phyloP scores from a whole-genome alignment of 306 rosid species.

The Prosopis cineraria region DNA sequence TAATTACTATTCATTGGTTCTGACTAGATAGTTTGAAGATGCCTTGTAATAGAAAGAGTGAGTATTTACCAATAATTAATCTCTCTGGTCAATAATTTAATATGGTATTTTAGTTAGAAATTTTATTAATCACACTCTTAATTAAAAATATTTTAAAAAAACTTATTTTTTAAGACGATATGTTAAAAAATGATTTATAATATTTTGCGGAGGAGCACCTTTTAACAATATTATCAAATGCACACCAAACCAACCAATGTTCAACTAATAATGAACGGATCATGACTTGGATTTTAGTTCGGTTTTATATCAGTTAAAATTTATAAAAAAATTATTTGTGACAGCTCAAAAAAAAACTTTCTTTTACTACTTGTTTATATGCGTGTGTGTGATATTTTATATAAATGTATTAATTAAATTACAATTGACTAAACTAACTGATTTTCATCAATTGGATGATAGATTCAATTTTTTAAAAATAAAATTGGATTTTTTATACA shows the following conservation, averaged over 20 bases:
- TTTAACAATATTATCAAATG: constrained; percentile 1
- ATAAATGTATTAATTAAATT: background rate
- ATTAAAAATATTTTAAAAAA: too few species aligned
- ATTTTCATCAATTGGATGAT: background rate
- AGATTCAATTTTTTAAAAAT: background rate
- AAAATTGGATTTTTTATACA: background rate
- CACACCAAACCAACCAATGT: background rate
- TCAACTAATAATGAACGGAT: background rate
- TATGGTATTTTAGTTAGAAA: too few species aligned
- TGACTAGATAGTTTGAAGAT: too few species aligned
- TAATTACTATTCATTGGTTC: too few species aligned
- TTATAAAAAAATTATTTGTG: background rate
- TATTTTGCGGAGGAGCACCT: too few species aligned
- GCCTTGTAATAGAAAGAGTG: too few species aligned
- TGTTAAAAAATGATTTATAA: too few species aligned
- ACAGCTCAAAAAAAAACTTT: background rate
- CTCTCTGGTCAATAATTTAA: constrained; percentile 37
- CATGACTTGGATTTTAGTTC: background rate
- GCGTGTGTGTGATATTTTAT: too few species aligned
- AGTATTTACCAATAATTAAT: background rate
- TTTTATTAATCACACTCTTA: too few species aligned
- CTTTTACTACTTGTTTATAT: too few species aligned
- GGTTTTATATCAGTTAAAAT: background rate
- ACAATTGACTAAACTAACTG: background rate
- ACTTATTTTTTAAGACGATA: too few species aligned